Conservation (phyloP, 208 protist species). For the Leishmania lainsoni region DNA sequence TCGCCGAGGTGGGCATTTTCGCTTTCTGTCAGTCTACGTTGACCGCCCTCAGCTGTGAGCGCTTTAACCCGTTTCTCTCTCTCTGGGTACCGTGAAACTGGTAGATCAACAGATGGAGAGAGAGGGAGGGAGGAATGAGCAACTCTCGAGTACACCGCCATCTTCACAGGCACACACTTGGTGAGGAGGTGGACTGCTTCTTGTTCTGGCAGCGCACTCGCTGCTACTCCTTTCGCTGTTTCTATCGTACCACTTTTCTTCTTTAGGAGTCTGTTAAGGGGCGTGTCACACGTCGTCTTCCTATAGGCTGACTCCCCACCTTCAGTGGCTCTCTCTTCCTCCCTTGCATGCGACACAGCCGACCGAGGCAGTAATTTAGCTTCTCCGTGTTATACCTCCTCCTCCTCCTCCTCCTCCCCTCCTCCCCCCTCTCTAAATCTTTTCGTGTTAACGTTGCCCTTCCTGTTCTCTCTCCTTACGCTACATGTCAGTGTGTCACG, state of each 20-base stretch:
- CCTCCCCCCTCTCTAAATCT: not conserved
- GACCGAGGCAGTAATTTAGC: not conserved
- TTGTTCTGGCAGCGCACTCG: not conserved
- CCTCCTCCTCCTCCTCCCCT: not conserved
- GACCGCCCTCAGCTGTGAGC: not conserved
- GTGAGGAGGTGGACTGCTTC: not conserved
- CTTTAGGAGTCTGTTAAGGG: not conserved
- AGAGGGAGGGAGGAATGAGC: not conserved
- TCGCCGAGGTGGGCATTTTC: too few relatives aligned
- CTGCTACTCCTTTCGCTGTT: not conserved
- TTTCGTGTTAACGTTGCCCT: not conserved
- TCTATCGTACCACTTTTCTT: conserved; percentile 15
- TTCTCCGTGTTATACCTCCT: not conserved
- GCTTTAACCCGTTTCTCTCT: not conserved
- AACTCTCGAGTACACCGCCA: not conserved
- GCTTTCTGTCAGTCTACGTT: not conserved
- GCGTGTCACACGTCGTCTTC: not conserved
- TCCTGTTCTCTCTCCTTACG: not conserved
- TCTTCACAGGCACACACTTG: not conserved
- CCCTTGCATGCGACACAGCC: not conserved
- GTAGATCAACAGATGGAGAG: not conserved
- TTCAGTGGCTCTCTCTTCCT: conserved; percentile 9
- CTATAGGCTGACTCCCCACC: not conserved
- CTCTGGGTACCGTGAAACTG: not conserved
- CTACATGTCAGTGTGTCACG: not conserved